Percentiles rank a stretch among this genome's conserved stretches.
phyloP scores from a whole-genome alignment of 2,329 filamentous ascomycete genomes.

The Ceratocystis eucalypticola region DNA sequence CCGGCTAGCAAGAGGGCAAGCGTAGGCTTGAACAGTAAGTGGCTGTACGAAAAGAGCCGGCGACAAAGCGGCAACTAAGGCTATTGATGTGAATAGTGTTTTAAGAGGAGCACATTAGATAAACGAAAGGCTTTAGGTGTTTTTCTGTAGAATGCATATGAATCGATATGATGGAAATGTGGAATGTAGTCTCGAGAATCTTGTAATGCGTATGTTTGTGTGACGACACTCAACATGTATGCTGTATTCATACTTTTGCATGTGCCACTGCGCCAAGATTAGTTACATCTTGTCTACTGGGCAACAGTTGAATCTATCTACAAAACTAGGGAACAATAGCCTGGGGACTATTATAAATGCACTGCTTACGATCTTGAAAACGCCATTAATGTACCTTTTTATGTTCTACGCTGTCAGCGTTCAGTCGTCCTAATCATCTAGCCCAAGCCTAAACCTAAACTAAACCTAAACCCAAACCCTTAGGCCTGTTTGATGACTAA shows the following conservation, averaged over 20 bases:
- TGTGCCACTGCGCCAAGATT: too few relatives aligned
- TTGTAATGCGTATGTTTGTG: too few relatives aligned
- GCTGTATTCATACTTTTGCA: too few relatives aligned
- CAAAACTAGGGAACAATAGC: too few relatives aligned
- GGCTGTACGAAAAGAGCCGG: slow-evolving; percentile 77
- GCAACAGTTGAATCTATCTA: too few relatives aligned
- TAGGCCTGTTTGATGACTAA: not conserved
- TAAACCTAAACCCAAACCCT: not conserved
- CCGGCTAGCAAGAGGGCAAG: slow-evolving; percentile 57
- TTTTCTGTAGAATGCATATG: not conserved
- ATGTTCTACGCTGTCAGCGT: too few relatives aligned
- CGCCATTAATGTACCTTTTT: too few relatives aligned
- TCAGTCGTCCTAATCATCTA: too few relatives aligned
- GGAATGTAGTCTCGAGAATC: not conserved
- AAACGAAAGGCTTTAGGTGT: not conserved
- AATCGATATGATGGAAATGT: not conserved
- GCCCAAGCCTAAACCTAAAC: not conserved
- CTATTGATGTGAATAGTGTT: slow-evolving; percentile 22
- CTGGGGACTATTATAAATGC: too few relatives aligned
- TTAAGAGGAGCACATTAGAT: not conserved
- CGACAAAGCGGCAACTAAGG: slow-evolving; percentile 36
- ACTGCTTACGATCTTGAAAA: too few relatives aligned
- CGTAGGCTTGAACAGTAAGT: slow-evolving; percentile 77
- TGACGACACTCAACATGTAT: too few relatives aligned
- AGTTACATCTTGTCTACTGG: too few relatives aligned